Evolutionary conservation across 2,329 filamentous ascomycete species (phyloP).

Genomic region (Botryotinia globosa): DNA sequence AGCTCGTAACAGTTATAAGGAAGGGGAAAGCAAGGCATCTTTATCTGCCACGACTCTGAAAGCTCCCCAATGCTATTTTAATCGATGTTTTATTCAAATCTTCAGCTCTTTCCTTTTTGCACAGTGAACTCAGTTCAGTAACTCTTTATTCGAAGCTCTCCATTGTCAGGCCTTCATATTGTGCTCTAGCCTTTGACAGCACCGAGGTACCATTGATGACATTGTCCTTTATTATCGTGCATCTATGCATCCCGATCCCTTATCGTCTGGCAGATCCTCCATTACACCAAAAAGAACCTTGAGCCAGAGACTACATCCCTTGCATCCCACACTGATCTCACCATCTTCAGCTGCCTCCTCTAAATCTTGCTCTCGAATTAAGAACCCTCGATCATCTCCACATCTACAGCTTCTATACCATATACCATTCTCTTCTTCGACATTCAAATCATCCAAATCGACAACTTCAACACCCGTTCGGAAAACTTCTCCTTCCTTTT

Average conservation of each 20-base stretch:
- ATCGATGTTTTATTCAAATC: neutral
- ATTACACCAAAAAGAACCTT: slow-evolving; percentile 61
- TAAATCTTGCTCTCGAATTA: slow-evolving; percentile 57
- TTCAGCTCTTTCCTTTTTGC: neutral
- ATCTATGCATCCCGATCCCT: slow-evolving; percentile 14
- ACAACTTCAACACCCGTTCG: slow-evolving; percentile 61
- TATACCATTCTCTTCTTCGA: slow-evolving; percentile 45
- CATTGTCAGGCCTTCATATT: neutral
- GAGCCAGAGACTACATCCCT: slow-evolving; percentile 65
- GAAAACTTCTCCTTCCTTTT: slow-evolving; percentile 39
- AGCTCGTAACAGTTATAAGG: neutral
- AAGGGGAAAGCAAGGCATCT: neutral
- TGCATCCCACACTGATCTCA: slow-evolving; percentile 62
- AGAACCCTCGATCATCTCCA: slow-evolving; percentile 59
- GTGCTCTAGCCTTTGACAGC: slow-evolving; percentile 11
- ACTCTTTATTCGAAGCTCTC: slow-evolving; percentile 1
- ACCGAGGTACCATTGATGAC: neutral
- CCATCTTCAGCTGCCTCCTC: slow-evolving; percentile 57
- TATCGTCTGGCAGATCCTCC: slow-evolving; percentile 34
- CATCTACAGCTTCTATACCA: slow-evolving; percentile 63
- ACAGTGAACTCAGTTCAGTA: neutral
- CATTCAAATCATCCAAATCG: slow-evolving; percentile 63
- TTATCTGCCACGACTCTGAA: neutral
- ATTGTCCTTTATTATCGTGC: slow-evolving; percentile 4
- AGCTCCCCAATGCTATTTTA: neutral